Conservation (phyloP, 148 eudicot species). For the Fallopia convolvulus region DNA sequence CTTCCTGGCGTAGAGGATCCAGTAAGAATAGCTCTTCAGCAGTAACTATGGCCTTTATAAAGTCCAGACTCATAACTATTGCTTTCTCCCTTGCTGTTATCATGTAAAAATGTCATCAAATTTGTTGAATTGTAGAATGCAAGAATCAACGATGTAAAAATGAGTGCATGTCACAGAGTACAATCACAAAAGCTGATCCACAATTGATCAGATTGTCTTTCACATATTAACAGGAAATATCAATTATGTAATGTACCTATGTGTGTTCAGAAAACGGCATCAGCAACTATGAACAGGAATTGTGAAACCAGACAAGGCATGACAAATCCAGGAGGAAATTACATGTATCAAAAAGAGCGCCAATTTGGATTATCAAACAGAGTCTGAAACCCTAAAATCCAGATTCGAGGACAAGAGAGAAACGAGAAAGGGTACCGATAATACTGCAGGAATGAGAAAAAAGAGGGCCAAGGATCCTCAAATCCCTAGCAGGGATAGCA, state of each 20-base stretch:
- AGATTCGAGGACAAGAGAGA: not conserved
- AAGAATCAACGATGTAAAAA: too few relatives aligned
- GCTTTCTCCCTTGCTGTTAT: constrained; percentile 87
- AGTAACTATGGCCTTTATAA: constrained; percentile 86
- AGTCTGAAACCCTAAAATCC: not conserved
- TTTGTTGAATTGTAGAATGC: too few relatives aligned
- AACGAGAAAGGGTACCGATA: constrained; percentile 36
- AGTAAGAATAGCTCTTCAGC: constrained; percentile 92
- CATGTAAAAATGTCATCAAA: not conserved
- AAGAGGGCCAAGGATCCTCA: constrained; percentile 82
- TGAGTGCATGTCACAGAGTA: too few relatives aligned
- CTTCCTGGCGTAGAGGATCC: constrained; percentile 91
- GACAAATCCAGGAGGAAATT: too few relatives aligned
- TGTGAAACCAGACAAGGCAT: too few relatives aligned
- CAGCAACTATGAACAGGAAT: not conserved
- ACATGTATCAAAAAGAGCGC: too few relatives aligned
- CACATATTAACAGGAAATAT: too few relatives aligned
- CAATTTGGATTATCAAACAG: too few relatives aligned
- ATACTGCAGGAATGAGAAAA: constrained; percentile 81
- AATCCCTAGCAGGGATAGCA: constrained; percentile 72
- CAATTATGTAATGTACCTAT: too few relatives aligned
- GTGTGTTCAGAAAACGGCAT: not conserved
- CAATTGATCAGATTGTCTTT: not conserved
- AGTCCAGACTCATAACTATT: constrained; percentile 86
- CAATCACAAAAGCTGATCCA: too few relatives aligned